Percentiles rank a stretch among this genome's conserved stretches.
Evolutionary conservation across 495 filamentous ascomycete genomes (phyloP).

Genomic region (Amphirosellinia nigrospora): DNA sequence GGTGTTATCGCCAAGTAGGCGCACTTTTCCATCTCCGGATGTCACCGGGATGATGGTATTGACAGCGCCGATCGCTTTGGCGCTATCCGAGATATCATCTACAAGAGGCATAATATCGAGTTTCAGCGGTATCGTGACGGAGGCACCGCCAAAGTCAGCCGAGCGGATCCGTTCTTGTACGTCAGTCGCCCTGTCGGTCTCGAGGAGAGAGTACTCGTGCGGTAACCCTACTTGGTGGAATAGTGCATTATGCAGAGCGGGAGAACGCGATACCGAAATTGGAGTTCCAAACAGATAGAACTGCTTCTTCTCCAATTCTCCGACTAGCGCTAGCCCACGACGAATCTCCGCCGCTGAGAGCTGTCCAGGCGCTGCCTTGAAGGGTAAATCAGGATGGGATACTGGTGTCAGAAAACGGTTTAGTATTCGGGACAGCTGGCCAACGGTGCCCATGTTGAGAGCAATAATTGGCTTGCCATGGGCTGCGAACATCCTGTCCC

Average conservation of each 20-base stretch:
- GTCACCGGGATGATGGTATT: conserved; percentile 79
- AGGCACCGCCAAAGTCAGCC: conserved; percentile 85
- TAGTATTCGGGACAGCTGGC: conserved; percentile 87
- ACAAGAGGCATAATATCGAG: conserved; percentile 82
- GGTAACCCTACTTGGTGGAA: conserved; percentile 83
- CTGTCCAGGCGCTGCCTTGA: conserved; percentile 94
- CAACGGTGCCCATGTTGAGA: conserved; percentile 91
- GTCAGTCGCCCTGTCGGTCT: conserved; percentile 72
- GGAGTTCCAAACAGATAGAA: conserved; percentile 91
- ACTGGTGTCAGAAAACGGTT: conserved; percentile 97
- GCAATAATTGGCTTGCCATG: conserved; percentile 86
- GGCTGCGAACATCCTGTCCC: conserved; percentile 69
- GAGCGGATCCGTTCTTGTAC: conserved; percentile 71
- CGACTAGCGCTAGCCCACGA: conserved; percentile 74
- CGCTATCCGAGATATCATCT: conserved; percentile 79
- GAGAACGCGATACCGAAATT: conserved; percentile 78
- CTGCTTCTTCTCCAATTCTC: conserved; percentile 74
- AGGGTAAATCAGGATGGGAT: conserved; percentile 84
- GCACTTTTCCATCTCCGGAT: conserved; percentile 42
- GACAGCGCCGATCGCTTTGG: conserved; percentile 85
- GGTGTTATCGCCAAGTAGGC: conserved; percentile 86
- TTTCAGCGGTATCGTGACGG: conserved; percentile 95
- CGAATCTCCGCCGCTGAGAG: conserved; percentile 91
- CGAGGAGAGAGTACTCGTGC: conserved; percentile 80
- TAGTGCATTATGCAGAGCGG: conserved; percentile 86